phyloP scores from a whole-genome alignment of 306 rosid genomes.

The Citrullus mucosospermus region DNA sequence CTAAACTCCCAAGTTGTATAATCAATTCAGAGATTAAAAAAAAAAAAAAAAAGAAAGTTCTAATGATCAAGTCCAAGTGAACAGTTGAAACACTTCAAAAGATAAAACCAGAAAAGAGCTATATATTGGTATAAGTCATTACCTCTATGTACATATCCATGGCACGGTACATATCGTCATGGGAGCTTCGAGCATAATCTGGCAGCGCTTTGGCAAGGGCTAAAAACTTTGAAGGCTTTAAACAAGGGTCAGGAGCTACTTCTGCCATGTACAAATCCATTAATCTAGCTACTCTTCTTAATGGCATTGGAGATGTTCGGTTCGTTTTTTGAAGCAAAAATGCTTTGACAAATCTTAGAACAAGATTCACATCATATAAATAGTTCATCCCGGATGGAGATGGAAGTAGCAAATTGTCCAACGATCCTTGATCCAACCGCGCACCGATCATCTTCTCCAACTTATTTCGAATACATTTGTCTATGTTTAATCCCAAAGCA shows the following conservation, averaged over 20 bases:
- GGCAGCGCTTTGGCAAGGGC: constrained; percentile 60
- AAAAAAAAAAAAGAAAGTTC: no score
- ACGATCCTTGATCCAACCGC: constrained; percentile 64
- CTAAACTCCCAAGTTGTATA: not conserved
- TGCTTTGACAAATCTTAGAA: constrained; percentile 59
- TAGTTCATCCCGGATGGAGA: constrained; percentile 53
- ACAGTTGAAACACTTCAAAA: not conserved
- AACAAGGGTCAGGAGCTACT: constrained; percentile 88
- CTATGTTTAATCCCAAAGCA: constrained; percentile 37
- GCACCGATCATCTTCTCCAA: constrained; percentile 79
- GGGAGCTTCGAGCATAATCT: constrained; percentile 68
- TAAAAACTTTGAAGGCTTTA: constrained; percentile 60
- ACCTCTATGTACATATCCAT: constrained; percentile 86
- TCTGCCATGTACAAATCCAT: constrained; percentile 81
- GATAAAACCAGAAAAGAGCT: not conserved
- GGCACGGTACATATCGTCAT: constrained; percentile 71
- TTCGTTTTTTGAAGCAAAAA: constrained; percentile 26
- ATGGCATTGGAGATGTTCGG: constrained; percentile 19
- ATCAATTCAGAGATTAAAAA: not conserved
- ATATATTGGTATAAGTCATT: not conserved
- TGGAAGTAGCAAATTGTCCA: constrained; percentile 85
- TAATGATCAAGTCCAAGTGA: no score
- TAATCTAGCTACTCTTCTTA: constrained; percentile 52
- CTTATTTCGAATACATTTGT: constrained; percentile 48
- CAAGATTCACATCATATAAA: constrained; percentile 77